phyloP scores from a whole-genome alignment of 768 basidiomycete genomes.

The Suillus hirtellus region DNA sequence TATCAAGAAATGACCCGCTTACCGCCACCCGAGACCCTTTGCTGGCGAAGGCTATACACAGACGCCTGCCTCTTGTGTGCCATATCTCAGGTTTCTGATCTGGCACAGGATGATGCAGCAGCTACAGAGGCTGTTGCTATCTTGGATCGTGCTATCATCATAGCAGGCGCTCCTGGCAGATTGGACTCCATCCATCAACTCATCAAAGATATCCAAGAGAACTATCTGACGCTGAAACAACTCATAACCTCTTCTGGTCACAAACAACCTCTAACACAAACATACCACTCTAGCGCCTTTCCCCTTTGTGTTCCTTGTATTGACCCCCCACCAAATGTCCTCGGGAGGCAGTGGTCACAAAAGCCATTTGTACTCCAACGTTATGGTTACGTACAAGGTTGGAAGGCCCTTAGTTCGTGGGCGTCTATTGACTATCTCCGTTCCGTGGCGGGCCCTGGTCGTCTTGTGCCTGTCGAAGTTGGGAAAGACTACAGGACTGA shows the following conservation, averaged over 20 bases:
- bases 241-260: not conserved
- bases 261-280: conserved; percentile 13
- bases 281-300: conserved; percentile 2
- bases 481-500: conserved; percentile 79
- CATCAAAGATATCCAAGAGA: conserved; percentile 63
- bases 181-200: conserved; percentile 62
- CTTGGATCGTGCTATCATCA: conserved; percentile 80
- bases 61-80: conserved; percentile 67
- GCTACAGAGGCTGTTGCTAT: conserved; percentile 50
- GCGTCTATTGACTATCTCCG: conserved; percentile 65
- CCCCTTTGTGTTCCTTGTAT: conserved; percentile 41
- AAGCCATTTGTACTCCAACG: conserved; percentile 72
- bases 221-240: conserved; percentile 6
- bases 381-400: conserved; percentile 53
- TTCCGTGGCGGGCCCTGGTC: conserved; percentile 70
- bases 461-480: conserved; percentile 89
- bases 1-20: conserved; percentile 50
- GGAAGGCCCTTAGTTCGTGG: conserved; percentile 87
- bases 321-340: conserved; percentile 58
- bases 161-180: conserved; percentile 77
- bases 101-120: conserved; percentile 17
- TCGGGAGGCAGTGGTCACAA: conserved; percentile 43
- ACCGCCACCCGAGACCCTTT: conserved; percentile 33
- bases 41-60: conserved; percentile 75
- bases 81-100: conserved; percentile 36